Evolutionary conservation across 1,139 yeast species (phyloP).

Genomic region (Hanseniaspora uvarum): DNA sequence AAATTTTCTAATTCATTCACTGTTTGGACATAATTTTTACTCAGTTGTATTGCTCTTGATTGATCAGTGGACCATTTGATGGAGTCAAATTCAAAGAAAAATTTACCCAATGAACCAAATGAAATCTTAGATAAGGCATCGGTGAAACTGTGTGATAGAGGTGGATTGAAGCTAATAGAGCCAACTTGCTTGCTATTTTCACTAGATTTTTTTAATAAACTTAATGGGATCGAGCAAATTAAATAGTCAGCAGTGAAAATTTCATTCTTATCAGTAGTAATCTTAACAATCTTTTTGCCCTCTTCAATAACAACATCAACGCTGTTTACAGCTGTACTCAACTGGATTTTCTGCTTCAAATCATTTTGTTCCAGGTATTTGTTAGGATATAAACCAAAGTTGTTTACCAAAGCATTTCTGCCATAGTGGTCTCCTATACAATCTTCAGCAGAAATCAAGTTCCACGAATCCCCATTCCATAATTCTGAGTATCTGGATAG

Average conservation of each 20-base stretch:
- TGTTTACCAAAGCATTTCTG: constrained; percentile 54
- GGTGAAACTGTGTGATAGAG: constrained; percentile 41
- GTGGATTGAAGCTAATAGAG: constrained; percentile 49
- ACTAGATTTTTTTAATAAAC: constrained; percentile 41
- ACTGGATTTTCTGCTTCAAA: constrained; percentile 32
- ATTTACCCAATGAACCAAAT: constrained; percentile 69
- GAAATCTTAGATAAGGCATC: constrained; percentile 44
- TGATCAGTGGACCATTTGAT: constrained; percentile 54
- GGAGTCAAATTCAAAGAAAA: constrained; percentile 56
- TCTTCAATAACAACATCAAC: constrained; percentile 30
- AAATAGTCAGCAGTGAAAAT: constrained; percentile 39
- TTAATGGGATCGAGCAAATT: constrained; percentile 68
- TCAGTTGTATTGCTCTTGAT: constrained; percentile 45
- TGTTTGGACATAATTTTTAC: constrained; percentile 24
- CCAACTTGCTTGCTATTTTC: constrained; percentile 32
- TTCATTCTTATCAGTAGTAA: constrained; percentile 30
- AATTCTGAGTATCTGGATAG: constrained; percentile 51
- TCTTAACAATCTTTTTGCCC: constrained; percentile 19
- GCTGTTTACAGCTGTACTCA: constrained; percentile 39
- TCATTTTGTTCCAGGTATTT: constrained; percentile 39
- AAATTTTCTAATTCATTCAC: background rate
- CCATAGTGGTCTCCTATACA: constrained; percentile 62
- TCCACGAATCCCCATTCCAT: constrained; percentile 72
- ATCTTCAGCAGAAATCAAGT: constrained; percentile 54
- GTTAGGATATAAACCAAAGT: constrained; percentile 43